phyloP scores from a whole-genome alignment of 2,329 filamentous ascomycete genomes.

The Botrytis fragariae region DNA sequence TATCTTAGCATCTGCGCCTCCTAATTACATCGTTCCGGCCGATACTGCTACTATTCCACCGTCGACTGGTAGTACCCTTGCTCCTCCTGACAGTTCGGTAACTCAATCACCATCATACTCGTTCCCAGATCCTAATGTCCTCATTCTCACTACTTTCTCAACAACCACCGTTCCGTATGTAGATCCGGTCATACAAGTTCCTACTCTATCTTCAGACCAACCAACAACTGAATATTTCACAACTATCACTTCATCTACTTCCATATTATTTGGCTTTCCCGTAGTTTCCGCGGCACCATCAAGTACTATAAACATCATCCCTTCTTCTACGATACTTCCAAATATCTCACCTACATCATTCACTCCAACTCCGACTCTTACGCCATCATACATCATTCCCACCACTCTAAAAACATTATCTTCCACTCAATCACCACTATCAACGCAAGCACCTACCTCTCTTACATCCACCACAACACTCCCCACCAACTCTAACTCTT shows the following conservation, averaged over 20 bases:
- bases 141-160: neutral
- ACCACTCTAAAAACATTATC: neutral
- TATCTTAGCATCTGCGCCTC: neutral
- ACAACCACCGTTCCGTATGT: neutral
- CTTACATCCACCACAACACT: neutral
- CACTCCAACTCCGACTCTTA: neutral
- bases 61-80: neutral
- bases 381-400: neutral
- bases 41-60: neutral
- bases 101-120: neutral
- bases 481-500: neutral
- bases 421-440: neutral
- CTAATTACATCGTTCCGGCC: neutral
- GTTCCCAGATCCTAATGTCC: neutral
- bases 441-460: neutral
- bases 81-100: neutral
- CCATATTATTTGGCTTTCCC: neutral
- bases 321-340: neutral
- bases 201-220: neutral
- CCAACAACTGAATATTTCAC: neutral
- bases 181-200: neutral
- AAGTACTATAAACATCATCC: neutral
- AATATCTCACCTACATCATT: neutral
- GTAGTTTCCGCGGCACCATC: neutral
- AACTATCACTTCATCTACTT: neutral